These are phyloP conservation scores for Penicillium flavigenum DNA, from an alignment of 495 filamentous ascomycete species.

Conservation along the genomic window DNA sequence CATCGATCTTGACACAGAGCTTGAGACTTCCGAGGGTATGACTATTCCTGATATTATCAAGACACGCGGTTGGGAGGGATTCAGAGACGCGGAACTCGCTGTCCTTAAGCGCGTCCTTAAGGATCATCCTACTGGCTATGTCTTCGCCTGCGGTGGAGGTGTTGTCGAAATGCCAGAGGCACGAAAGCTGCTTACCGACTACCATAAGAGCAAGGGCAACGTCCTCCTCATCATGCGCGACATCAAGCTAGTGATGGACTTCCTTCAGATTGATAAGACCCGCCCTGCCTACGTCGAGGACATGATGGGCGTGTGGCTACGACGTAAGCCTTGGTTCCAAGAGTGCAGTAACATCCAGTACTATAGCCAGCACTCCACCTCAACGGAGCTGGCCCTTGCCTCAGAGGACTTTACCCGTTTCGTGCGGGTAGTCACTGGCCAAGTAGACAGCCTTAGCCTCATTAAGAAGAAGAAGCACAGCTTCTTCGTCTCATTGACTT, in stretches of 20 bases:
- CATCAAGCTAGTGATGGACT: constrained; percentile 84
- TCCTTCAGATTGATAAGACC: constrained; percentile 84
- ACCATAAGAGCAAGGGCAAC: constrained; percentile 78
- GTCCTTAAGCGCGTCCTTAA: constrained; percentile 70
- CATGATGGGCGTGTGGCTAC: constrained; percentile 87
- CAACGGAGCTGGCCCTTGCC: constrained; percentile 53
- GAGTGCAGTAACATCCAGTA: constrained; percentile 96
- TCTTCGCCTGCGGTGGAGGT: constrained; percentile 93
- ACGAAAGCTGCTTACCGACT: constrained; percentile 69
- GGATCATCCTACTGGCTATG: constrained; percentile 70
- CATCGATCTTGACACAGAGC: constrained; percentile 81
- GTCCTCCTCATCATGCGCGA: constrained; percentile 87
- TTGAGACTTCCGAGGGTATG: constrained; percentile 69
- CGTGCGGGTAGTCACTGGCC: constrained; percentile 69
- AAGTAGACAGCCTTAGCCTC: constrained; percentile 58
- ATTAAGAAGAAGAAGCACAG: constrained; percentile 72
- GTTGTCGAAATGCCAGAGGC: constrained; percentile 87
- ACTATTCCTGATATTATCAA: constrained; percentile 85
- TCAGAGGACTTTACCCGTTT: constrained; percentile 80
- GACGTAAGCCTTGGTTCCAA: constrained; percentile 86
- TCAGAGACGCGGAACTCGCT: constrained; percentile 76
- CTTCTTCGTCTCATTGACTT: constrained; percentile 90
- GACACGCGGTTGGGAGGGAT: constrained; percentile 79
- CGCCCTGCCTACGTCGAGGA: constrained; percentile 93
- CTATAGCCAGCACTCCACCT: constrained; percentile 68